Evolutionary conservation across 192 early-diverging fungal genomes (phyloP), one percentile per base, ranked within the genome.

Genomic region (Dissophora ornata): DNA sequence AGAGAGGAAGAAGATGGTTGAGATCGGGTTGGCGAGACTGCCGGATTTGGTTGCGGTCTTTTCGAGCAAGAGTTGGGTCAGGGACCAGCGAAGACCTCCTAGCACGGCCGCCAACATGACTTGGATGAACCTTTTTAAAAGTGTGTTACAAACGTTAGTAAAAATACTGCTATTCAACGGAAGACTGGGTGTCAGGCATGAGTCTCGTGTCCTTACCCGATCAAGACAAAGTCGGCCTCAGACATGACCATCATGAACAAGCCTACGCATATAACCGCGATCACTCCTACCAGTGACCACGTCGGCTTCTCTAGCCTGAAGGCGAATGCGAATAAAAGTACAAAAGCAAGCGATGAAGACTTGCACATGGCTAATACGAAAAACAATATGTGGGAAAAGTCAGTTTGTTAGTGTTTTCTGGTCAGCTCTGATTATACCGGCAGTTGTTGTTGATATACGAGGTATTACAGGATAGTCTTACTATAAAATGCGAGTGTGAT

Each of bases 401-500:
- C 15, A 44, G 26, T 48, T 19, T 38, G 36, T 38, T 38, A 38
- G 36, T 12, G 36, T 38, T 38, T 12, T 38, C 12, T 38, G 5
- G 5, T 38, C 12, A 9, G 5, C 36, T 12, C 12, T 38, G 7
- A 5, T 38, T 38, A 38, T 38, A 9, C 36, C 36, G 36, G 36
- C 36, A 13, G 36, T 38, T 38, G n/a, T n/a, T n/a, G n/a, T n/a
- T n/a, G n/a, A n/a, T n/a, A n/a, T n/a, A n/a, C n/a, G n/a, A n/a
- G n/a, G n/a, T n/a, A n/a, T n/a, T n/a, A n/a, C n/a, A n/a, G n/a
- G n/a, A 38, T 9, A 3, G 18, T 26, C 65, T 47, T 65, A 80
- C 90, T 98, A 83, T 96, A 95, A 69, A 98, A 97, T 1, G 94
- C 90, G 34, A 98, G 87, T 10, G 96, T 91, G 29, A 98, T 94